Evolutionary conservation across 352 stramenopile genomes (phyloP), one percentile per base, ranked within the genome.

Genomic region (Phytophthora rubi): DNA sequence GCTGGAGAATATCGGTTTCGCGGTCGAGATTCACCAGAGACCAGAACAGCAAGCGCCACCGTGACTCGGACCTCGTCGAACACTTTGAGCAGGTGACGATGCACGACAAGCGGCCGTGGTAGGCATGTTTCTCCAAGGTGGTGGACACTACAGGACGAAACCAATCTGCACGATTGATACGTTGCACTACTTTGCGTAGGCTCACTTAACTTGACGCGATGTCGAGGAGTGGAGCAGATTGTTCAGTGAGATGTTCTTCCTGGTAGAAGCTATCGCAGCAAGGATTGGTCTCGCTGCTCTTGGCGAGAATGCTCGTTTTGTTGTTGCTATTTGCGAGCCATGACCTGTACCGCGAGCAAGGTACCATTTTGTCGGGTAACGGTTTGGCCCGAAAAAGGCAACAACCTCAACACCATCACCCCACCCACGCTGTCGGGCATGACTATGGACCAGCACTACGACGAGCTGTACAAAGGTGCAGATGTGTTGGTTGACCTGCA

Each of bases 391-490:
- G 5, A 73, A 75, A 75, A 71, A 75, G 70, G 59, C 64, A 66
- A 70, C 59, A 59, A 49, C 18, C 26, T 48, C 13, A 12, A 39
- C 37, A 48, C n/a, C 10, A 39, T 45, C n/a, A 45, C 45, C 23
- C 21, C 39, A 42, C 10, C 10, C 9, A 13, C 15, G 10, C 35
- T 42, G 33, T n/a, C 39, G 4, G 44, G 15, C 52, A 3, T 44
- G 21, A 32, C 49, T 30, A 86, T 84, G 69, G 82, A 92, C 35
- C 82, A 90, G 68, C 80, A 85, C 48, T 93, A 93, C 68, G 85
- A 93, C 62, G 85, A 91, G 66, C 76, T 93, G 49, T 93, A 93
- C 70, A 93, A 93, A 88, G 85, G 85, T 88, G 61, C 18, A 45
- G 4, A 28, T 26, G 45, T 6, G 58, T 2, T 12, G 44, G 23